Conservation (phyloP, 768 basidiomycete species). For the Epithele typhae region DNA sequence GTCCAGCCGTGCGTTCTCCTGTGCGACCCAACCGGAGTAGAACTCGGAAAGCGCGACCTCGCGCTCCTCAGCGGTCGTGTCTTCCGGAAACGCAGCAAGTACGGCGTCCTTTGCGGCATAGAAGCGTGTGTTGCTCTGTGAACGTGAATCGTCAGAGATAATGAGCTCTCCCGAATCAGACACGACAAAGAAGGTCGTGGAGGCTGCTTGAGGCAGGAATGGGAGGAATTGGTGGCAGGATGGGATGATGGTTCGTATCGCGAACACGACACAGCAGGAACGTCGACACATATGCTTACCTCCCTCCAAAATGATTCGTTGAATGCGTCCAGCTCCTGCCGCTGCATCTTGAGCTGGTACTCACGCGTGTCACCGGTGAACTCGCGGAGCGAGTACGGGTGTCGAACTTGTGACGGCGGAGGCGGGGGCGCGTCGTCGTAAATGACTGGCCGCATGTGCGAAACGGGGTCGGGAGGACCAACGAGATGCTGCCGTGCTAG, state of each 20-base stretch:
- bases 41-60: slow-evolving; percentile 72
- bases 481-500: slow-evolving; percentile 34
- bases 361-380: slow-evolving; percentile 50
- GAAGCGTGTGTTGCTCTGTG: slow-evolving; percentile 80
- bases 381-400: slow-evolving; percentile 79
- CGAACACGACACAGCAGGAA: background rate
- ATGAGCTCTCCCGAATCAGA: no score
- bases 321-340: slow-evolving; percentile 69
- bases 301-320: slow-evolving; percentile 81
- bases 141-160: no score
- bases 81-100: slow-evolving; percentile 49
- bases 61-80: slow-evolving; percentile 46
- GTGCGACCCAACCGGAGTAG: slow-evolving; percentile 69
- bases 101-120: slow-evolving; percentile 61
- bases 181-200: background rate
- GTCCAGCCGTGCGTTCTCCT: slow-evolving; percentile 55
- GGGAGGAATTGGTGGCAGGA: no score
- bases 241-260: no score
- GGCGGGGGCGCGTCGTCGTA: slow-evolving; percentile 55
- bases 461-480: slow-evolving; percentile 74
- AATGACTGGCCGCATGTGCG: slow-evolving; percentile 74
- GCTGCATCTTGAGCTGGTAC: slow-evolving; percentile 65
- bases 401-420: slow-evolving; percentile 27
- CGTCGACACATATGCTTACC: slow-evolving; percentile 36
- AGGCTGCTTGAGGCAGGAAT: background rate